These are phyloP conservation scores for Trypanosoma caninum DNA, from an alignment of 208 protist genomes.

Conservation along the genomic window DNA sequence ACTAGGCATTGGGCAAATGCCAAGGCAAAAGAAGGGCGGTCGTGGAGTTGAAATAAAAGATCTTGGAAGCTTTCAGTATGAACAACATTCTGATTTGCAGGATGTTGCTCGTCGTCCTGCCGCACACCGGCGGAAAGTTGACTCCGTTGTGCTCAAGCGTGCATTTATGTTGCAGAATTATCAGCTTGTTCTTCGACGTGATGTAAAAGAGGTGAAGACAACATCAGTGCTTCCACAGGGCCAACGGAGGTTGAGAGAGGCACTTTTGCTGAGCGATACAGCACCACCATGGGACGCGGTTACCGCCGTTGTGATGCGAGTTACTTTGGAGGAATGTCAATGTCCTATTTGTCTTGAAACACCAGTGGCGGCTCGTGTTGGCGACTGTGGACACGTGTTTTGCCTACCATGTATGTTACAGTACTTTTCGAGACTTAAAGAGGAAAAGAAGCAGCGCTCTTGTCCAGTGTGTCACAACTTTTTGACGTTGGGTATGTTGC, in stretches of 20 bases:
- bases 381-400: conserved; percentile 84
- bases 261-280: conserved; percentile 44
- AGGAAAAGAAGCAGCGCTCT: conserved; percentile 39
- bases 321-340: conserved; percentile 66
- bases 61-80: conserved; percentile 26
- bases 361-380: conserved; percentile 69
- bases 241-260: conserved; percentile 55
- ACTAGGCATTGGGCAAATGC: conserved; percentile 2
- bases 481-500: conserved; percentile 41
- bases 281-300: conserved; percentile 77
- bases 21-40: conserved; percentile 16
- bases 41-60: conserved; percentile 23
- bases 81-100: background rate
- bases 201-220: conserved; percentile 36
- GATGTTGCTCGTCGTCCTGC: conserved; percentile 6
- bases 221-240: conserved; percentile 42
- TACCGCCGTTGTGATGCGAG: conserved; percentile 74
- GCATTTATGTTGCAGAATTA: conserved; percentile 88
- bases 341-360: conserved; percentile 83
- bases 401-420: conserved; percentile 78
- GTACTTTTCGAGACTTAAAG: conserved; percentile 49
- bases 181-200: conserved; percentile 80
- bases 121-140: conserved; percentile 14
- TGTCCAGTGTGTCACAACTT: conserved; percentile 78
- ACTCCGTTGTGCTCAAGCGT: conserved; percentile 47